Percentiles rank a stretch among this genome's conserved stretches.
These are phyloP conservation scores for Neurospora sp. DNA, from an alignment of 495 filamentous ascomycete genomes.

Conservation along the genomic window DNA sequence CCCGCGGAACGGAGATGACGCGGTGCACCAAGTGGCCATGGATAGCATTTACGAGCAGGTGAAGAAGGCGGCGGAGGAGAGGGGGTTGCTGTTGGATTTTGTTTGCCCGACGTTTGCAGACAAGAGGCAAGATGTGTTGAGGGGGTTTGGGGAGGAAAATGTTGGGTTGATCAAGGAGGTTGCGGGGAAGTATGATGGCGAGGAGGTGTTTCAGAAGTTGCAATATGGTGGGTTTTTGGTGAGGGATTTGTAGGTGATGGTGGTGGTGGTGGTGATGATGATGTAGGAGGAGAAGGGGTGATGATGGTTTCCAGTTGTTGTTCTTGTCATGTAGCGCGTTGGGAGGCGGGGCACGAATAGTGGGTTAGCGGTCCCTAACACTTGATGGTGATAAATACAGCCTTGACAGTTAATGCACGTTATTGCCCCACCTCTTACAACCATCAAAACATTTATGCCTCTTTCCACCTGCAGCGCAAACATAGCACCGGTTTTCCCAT, in stretches of 20 bases:
- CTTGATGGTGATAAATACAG: rapidly evolving
- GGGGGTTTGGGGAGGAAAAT: constrained; percentile 39
- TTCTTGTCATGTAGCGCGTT: background rate
- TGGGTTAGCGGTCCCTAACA: background rate
- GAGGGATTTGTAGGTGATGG: background rate
- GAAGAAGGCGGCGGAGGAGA: constrained; percentile 15
- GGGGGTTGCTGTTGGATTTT: constrained; percentile 15
- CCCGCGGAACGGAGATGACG: background rate
- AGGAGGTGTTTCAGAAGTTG: constrained; percentile 38
- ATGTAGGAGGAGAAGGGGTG: background rate
- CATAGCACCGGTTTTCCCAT: background rate
- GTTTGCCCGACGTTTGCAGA: constrained; percentile 34
- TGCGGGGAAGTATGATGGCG: constrained; percentile 39
- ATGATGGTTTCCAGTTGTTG: background rate
- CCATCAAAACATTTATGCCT: background rate
- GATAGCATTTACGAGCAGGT: background rate
- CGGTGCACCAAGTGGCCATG: background rate
- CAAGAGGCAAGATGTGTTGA: constrained; percentile 31
- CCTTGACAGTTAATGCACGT: background rate
- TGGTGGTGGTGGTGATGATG: background rate
- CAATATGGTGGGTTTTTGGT: constrained; percentile 24
- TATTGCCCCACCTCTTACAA: background rate
- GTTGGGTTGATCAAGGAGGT: constrained; percentile 25
- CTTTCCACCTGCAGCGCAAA: background rate
- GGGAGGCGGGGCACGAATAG: background rate